Evolutionary conservation across 2,329 filamentous ascomycete genomes (phyloP), one percentile per base, ranked within the genome.

Genomic region (Sarocladium brachiariae): DNA sequence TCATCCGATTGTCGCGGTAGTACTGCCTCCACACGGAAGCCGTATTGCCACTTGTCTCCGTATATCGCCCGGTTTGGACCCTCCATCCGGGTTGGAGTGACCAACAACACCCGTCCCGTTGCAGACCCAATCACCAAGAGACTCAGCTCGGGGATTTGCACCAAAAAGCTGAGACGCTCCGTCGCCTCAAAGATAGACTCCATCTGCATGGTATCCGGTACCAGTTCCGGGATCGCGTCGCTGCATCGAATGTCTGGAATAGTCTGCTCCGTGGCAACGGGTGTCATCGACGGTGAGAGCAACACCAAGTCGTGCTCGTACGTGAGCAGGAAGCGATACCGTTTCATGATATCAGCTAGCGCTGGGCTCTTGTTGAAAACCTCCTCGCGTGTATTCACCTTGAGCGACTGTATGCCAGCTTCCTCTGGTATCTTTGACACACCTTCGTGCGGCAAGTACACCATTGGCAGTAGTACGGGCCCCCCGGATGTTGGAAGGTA

Each of bases 81-180:
- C 54, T 52, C 61, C 61, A 59, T 65, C 54, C 62, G 63, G 46
- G 61, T 71, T n/a, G 71, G 67, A 1, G 84, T 87, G 23, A 89
- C 63, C 1, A 92, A 68, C 1, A 77, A 74, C 1, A 81, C 85
- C 8, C 81, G 75, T 1, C 87, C 87, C 45, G 76, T 77, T n/a
- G 82, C 76, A 10, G 82, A 84, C 1, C 77, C 87, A 1, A 84
- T 69, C 2, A 88, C 70, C 8, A 90, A 76, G 13, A 90, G 69
- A n/a, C 75, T 83, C 1, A 93, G 70, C 57, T 87, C 82, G 0
- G 84, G 84, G 1, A 91, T 80, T 48, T 83, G 74, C 0, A 76
- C 68, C 33, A 81, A 65, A 73, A 87, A 81, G 65, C 77, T 83
- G 19, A 88, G 54, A 39, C 55, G 60, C 50, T 59, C 70, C 50